Percentiles rank a stretch among this genome's conserved stretches.
These are phyloP conservation scores for Macadamia integrifolia DNA, from an alignment of 164 flowering plant genomes.

Conservation along the genomic window DNA sequence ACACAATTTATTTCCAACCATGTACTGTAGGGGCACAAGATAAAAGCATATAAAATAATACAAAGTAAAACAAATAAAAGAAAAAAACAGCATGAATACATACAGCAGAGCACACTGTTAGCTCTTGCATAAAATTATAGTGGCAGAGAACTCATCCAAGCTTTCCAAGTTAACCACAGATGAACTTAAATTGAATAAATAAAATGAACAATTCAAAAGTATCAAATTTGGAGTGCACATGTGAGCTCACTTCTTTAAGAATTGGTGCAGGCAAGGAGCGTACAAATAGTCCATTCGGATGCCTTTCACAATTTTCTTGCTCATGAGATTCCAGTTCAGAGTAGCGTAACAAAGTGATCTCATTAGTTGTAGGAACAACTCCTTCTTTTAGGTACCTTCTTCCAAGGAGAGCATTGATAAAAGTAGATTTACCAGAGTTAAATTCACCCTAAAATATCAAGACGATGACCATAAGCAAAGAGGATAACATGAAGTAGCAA, in stretches of 20 bases:
- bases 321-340: constrained; percentile 48
- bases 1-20: not conserved
- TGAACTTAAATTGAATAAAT: not conserved
- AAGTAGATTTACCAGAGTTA: constrained; percentile 91
- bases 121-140: not conserved
- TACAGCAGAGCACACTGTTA: not conserved
- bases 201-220: not conserved
- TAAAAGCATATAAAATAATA: not conserved
- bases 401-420: constrained; percentile 95
- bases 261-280: constrained; percentile 85
- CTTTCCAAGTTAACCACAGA: not conserved
- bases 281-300: constrained; percentile 86
- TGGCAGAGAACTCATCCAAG: not conserved
- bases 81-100: not conserved
- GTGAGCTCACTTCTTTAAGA: constrained; percentile 65
- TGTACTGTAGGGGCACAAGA: not conserved
- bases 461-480: not conserved
- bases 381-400: constrained; percentile 80
- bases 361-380: constrained; percentile 97
- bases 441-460: constrained; percentile 71
- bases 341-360: constrained; percentile 81
- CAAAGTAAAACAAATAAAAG: not conserved
- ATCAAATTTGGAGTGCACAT: not conserved
- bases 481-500: not conserved
- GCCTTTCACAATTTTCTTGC: constrained; percentile 71